Evolutionary conservation across 192 early-diverging fungal species (phyloP), one percentile per base, ranked within the genome.

Genomic region (Physocladia obscura): DNA sequence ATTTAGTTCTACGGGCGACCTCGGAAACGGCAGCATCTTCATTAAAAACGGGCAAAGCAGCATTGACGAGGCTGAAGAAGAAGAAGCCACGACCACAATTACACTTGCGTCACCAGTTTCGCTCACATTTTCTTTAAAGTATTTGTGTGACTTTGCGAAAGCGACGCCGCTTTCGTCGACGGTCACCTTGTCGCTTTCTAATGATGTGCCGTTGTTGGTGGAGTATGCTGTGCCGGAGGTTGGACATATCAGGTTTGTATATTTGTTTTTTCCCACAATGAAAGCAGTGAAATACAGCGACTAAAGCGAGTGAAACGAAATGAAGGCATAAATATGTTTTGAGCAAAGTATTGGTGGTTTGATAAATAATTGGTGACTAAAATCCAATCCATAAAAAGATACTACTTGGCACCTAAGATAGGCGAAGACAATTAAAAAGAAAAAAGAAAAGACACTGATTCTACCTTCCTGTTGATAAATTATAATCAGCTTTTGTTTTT

Each of bases 71-170:
- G 64, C 76, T 24, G 77, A 78, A 39, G 71, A 75, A n/a, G 71
- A 73, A 6, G 52, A 8, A 21, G 40, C 62, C 26, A 55, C 85
- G 15, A 90, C 92, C 34, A 84, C 82, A n/a, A 95, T 98, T 54
- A 86, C 92, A 56, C 79, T 97, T 17, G 81, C 86, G 67, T 85
- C 90, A 74, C 86, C 91, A 34, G 93, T 95, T 4, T 82, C 80
- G 40, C 82, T 96, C 56, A 91, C 90, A 65, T 94, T 96, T 70
- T 89, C 93, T 17, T 86, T 98, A 67, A 99, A 98, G 81, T 99
- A 95, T 80, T 82, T 99, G 30, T 79, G 83, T 65, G 91, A 92
- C 84, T 99, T 99, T 73, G 87, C 94, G 56, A 99, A 98, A 84
- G 95, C 96, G 27, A 93, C 93, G 15, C 90, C 94, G 3, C 79